Evolutionary conservation across 2,329 filamentous ascomycete genomes (phyloP), one percentile per base, ranked within the genome.

Genomic region (Bipolaris victoriae): DNA sequence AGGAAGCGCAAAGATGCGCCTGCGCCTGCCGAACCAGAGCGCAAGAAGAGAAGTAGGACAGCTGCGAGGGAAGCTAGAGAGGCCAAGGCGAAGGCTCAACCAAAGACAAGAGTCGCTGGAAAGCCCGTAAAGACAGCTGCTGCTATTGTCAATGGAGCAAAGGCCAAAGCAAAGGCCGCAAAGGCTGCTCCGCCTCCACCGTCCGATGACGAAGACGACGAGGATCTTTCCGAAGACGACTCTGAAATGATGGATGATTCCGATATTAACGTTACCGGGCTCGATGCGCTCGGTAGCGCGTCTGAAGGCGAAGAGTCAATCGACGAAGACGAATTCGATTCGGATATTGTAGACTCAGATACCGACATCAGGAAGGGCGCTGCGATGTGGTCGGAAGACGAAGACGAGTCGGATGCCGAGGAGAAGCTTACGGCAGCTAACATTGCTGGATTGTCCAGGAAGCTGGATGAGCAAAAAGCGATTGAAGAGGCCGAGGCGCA

Each of bases 341-440:
- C 67, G 10, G 78, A 81, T 45, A 71, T 81, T 20, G 61, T 80
- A 55, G 90, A 94, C 73, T 94, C 90, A 11, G 90, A 93, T 62
- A 76, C 57, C 43, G 67, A 71, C 31, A 65, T 62, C 63, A 76
- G 62, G 72, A 79, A 70, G 62, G 50, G 55, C 26, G 64, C 84
- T 69, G 86, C 88, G 63, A 91, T 97, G 82, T 99, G 96, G 82
- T 98, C 95, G 0, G 94, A 98, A 65, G 94, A 98, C 71, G 95
- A 98, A 63, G 94, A 98, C 71, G 92, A 96, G 67, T 91, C 94
- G 63, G 93, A 90, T 1, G 89, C 87, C 5, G 92, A 97, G 78
- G 93, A 97, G 79, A 89, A 88, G 75, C 84, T 99, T 65, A 99
- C 92, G 49, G 93, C 93, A 1, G 95, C 95, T 61, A 99, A 99